Evolutionary conservation across 441 rosid species (phyloP).

Genomic region (Aquilaria agallochum): DNA sequence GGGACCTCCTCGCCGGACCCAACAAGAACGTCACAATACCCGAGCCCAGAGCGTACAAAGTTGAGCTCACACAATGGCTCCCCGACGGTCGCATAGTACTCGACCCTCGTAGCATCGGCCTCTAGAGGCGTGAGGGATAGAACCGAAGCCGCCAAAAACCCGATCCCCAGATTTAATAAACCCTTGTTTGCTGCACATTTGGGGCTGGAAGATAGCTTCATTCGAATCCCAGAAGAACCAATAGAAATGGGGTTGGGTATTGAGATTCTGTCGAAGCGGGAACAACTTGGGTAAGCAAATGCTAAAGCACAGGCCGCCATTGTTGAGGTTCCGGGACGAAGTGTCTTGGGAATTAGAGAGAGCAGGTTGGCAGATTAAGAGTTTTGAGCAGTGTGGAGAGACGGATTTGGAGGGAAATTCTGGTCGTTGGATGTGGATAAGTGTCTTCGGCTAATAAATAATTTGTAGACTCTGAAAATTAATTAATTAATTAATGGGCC

Average conservation of each 20-base stretch:
- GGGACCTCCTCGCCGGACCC: conserved; percentile 74
- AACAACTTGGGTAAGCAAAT: conserved; percentile 29
- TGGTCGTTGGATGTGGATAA: conserved; percentile 32
- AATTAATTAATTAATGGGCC: too few species aligned
- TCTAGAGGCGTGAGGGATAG: conserved; percentile 54
- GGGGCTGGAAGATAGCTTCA: conserved; percentile 13
- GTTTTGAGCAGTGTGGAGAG: background rate
- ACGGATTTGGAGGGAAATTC: conserved; percentile 8
- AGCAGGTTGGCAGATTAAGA: background rate
- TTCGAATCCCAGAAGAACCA: conserved; percentile 25
- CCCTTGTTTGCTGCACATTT: conserved; percentile 29
- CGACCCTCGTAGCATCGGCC: conserved; percentile 79
- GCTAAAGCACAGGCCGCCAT: conserved; percentile 48
- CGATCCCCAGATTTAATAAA: conserved; percentile 44
- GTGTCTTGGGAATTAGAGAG: background rate
- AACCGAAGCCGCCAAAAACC: conserved; percentile 64
- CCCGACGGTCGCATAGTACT: conserved; percentile 80
- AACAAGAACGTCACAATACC: conserved; percentile 65
- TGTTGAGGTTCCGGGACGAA: background rate
- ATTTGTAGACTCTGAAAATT: conserved; percentile 8
- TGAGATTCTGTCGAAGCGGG: conserved; percentile 6
- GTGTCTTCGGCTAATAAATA: background rate
- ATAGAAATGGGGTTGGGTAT: conserved; percentile 19
- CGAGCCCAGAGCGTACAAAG: conserved; percentile 72
- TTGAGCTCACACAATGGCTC: conserved; percentile 75